Evolutionary conservation across 768 basidiomycete genomes (phyloP), one percentile per base, ranked within the genome.

Genomic region (Pleurotus pulmonarius): DNA sequence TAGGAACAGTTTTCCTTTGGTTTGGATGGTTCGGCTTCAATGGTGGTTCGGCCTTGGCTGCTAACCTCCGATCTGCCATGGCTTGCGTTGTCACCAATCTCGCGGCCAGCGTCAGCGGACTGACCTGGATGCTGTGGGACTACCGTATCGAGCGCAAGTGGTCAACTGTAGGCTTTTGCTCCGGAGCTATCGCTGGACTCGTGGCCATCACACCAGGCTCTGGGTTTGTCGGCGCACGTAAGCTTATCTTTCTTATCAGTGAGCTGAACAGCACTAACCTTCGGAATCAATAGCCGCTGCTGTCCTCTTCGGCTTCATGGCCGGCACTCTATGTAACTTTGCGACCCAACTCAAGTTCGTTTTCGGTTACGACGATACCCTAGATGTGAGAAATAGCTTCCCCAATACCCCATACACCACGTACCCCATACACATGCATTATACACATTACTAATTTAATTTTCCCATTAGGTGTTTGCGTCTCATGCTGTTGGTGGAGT

Each of bases 1-100:
- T 97, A 15, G 96, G 96, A 8, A 98, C 96, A 0, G 83, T 88
- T 2, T 81, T 96, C 67, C 90, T 98, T 49, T 97, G 94, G 93
- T 92, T 93, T 57, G 90, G 90, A 5, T 98, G 95, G 95, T 92
- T 96, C 59, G 92, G 92, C 1, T 94, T 94, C 80, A 94, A 94
- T 70, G 95, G 95, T 5, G 96, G 96, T 18, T 88, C 86, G 13
- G 94, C 94, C 6, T 82, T 98, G 60, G 81, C 86, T 22, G 94
- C 94, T 40, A 96, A 94, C 71, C 74, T 95, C 58, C 83, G 92
- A 61, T 94, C 94, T 4, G 82, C 87, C 9, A 80, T 90, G 68
- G 94, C 96, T 1, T 92, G 92, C 73, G 88, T 95, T 61, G 88
- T 94, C 62, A 98, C 96, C 57, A 98, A 98, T 70, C 72, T 98